phyloP scores from a whole-genome alignment of 306 rosid species.

The Quercus mongolica region DNA sequence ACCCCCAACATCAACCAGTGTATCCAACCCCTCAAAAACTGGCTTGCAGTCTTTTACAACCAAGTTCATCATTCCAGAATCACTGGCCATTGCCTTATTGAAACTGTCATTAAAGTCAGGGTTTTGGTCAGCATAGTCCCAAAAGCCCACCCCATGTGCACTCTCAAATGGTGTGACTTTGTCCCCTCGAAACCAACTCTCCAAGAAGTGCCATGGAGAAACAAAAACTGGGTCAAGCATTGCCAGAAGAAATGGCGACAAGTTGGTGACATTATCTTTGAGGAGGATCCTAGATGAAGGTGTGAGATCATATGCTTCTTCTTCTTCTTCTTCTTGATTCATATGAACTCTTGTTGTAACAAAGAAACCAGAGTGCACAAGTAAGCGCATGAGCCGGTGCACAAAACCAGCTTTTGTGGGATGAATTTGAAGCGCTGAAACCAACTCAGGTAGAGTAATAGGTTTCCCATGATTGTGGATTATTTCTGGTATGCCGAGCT shows the following conservation, averaged over 20 bases:
- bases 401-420: constrained; percentile 17
- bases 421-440: constrained; percentile 34
- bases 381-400: constrained; percentile 32
- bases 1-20: constrained; percentile 43
- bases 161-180: constrained; percentile 23
- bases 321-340: not conserved
- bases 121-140: constrained; percentile 25
- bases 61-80: constrained; percentile 41
- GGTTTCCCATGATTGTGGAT: constrained; percentile 45
- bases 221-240: constrained; percentile 1
- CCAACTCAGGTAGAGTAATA: constrained; percentile 35
- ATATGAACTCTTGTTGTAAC: constrained; percentile 7
- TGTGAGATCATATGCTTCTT: constrained; percentile 33
- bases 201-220: constrained; percentile 25
- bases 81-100: constrained; percentile 41
- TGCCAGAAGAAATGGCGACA: not conserved
- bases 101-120: constrained; percentile 6
- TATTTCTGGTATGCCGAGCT: constrained; percentile 43
- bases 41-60: constrained; percentile 29
- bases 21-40: constrained; percentile 42
- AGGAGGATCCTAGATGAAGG: constrained; percentile 49
- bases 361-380: constrained; percentile 43
- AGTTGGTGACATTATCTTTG: constrained; percentile 11
- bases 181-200: constrained; percentile 31
- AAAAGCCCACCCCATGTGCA: constrained; percentile 29